Percentiles rank a stretch among this genome's conserved stretches.
phyloP scores from a whole-genome alignment of 441 rosid genomes.

The Populus tomentosa region DNA sequence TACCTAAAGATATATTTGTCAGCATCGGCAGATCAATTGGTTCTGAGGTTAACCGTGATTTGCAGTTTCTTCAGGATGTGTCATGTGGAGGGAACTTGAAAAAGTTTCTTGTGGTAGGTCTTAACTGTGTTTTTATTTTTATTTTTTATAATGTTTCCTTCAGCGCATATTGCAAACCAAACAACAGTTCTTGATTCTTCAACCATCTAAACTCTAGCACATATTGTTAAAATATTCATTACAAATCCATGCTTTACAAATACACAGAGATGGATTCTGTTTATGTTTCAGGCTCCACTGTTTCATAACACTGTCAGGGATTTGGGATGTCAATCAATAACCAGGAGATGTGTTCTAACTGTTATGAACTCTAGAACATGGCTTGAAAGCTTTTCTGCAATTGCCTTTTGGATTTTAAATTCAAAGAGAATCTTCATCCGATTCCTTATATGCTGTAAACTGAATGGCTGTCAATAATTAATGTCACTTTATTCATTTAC shows the following conservation, averaged over 20 bases:
- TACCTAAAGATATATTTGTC: conserved; percentile 70
- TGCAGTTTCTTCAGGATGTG: conserved; percentile 70
- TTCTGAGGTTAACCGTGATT: conserved; percentile 53
- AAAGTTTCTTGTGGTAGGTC: conserved; percentile 66
- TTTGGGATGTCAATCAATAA: background rate
- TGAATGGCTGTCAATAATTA: background rate
- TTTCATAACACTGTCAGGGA: background rate
- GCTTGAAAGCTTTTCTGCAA: background rate
- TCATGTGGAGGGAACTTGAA: conserved; percentile 68
- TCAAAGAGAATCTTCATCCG: background rate
- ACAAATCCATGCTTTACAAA: background rate
- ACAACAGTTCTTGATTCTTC: background rate
- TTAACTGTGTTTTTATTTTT: background rate
- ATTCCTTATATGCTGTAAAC: background rate
- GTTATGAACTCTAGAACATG: background rate
- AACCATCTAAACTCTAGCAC: background rate
- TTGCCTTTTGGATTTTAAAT: background rate
- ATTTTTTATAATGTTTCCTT: conserved; percentile 11
- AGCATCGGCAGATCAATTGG: conserved; percentile 60
- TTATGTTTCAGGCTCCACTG: background rate
- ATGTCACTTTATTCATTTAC: background rate
- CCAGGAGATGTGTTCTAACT: too few relatives aligned
- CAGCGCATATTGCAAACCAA: background rate
- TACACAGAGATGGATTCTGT: background rate
- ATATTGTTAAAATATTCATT: background rate